A percentile compares a stretch with the other conserved stretches of the same genome.
Evolutionary conservation across 164 flowering plant genomes (phyloP).

Genomic region (Protea cynaroides): DNA sequence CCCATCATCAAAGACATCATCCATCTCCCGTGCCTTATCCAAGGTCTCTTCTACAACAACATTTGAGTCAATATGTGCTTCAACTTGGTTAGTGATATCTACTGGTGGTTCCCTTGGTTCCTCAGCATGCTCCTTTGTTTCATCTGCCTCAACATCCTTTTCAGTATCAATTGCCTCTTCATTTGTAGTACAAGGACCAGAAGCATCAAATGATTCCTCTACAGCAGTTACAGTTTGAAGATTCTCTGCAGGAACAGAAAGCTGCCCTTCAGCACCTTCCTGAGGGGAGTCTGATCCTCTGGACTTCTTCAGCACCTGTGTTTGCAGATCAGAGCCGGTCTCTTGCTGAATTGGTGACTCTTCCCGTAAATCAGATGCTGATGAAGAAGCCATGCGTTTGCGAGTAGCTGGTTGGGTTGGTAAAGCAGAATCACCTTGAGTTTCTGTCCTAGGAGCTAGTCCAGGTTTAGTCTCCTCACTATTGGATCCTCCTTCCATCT

Average conservation of each 20-base stretch:
- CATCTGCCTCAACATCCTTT: slow-evolving; percentile 33
- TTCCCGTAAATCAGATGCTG: slow-evolving; percentile 41
- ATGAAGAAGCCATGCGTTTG: slow-evolving; percentile 54
- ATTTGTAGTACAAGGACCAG: slow-evolving; percentile 9
- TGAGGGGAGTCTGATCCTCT: slow-evolving; percentile 42
- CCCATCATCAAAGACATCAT: slow-evolving; percentile 28
- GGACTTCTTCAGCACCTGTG: slow-evolving; percentile 49
- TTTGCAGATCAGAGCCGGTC: slow-evolving; percentile 23
- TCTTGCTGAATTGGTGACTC: slow-evolving; percentile 29
- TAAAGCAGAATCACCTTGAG: slow-evolving; percentile 18
- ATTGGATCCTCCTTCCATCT: slow-evolving; percentile 33
- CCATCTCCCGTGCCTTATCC: slow-evolving; percentile 32
- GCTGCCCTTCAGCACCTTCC: slow-evolving; percentile 33
- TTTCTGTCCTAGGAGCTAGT: slow-evolving; percentile 33
- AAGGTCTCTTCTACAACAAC: slow-evolving; percentile 25
- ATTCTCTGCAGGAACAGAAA: slow-evolving; percentile 21
- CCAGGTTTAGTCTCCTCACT: slow-evolving; percentile 22
- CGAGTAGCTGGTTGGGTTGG: slow-evolving; percentile 29
- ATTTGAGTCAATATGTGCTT: slow-evolving; percentile 24
- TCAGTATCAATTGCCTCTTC: slow-evolving; percentile 41
- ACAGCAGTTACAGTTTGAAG: slow-evolving; percentile 16
- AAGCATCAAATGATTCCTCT: slow-evolving; percentile 37
- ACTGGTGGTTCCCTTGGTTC: slow-evolving; percentile 25
- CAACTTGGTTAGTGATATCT: slow-evolving; percentile 25
- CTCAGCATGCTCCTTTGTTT: slow-evolving; percentile 23